These are phyloP conservation scores for Mycena haematopus DNA, from an alignment of 768 basidiomycete genomes.

Conservation along the genomic window DNA sequence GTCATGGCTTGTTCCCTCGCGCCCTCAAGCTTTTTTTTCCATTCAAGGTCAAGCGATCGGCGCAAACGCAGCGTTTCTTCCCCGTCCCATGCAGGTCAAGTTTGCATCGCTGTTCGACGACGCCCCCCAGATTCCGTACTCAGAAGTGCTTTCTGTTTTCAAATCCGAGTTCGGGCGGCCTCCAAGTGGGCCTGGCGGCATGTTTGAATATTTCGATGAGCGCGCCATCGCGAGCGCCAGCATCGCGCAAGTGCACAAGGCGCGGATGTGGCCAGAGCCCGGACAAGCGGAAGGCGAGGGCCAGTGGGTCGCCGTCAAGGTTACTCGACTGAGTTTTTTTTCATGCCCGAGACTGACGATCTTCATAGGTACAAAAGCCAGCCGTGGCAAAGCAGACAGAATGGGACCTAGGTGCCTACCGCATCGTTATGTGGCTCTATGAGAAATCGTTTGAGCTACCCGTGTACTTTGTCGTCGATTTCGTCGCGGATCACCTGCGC, in stretches of 20 bases:
- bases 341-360: background rate
- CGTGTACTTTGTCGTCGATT: conserved; percentile 80
- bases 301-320: conserved; percentile 89
- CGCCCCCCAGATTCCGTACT: conserved; percentile 84
- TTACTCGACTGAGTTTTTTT: background rate
- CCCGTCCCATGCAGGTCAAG: conserved; percentile 80
- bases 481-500: conserved; percentile 80
- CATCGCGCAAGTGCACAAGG: conserved; percentile 91
- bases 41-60: conserved; percentile 72
- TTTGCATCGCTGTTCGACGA: conserved; percentile 88
- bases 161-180: conserved; percentile 69
- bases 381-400: conserved; percentile 86
- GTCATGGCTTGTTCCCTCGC: background rate
- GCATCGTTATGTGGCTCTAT: conserved; percentile 80
- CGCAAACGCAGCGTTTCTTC: conserved; percentile 85
- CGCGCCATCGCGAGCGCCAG: conserved; percentile 85
- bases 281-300: conserved; percentile 51
- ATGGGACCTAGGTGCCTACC: conserved; percentile 78
- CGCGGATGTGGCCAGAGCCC: conserved; percentile 54
- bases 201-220: conserved; percentile 83
- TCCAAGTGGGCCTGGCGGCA: conserved; percentile 68
- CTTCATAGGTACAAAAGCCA: conserved; percentile 71
- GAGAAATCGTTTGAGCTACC: conserved; percentile 88
- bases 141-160: conserved; percentile 72
- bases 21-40: background rate